Base-by-base conservation (phyloP, 768 basidiomycete species). In the Serendipita sp. region DNA sequence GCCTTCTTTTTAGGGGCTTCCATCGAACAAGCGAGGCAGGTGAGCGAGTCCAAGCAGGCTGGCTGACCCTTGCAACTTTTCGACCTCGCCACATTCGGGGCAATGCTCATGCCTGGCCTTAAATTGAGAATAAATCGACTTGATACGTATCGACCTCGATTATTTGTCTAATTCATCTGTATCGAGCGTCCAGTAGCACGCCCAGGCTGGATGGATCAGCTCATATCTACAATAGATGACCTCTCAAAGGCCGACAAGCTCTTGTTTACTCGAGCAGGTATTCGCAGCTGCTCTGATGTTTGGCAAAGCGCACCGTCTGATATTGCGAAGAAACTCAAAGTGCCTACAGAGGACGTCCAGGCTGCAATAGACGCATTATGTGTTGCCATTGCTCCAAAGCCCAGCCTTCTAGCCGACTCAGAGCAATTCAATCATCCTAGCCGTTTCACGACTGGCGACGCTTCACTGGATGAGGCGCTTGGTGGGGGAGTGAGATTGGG, bases 401-500 rank as follows among this genome's bases (percentile, higher is more conserved):
- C 80, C 9, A 70, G 66, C 20, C 67, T 69, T n/a, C 73, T 87
- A n/a, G 74, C 74, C 34, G 72, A 76, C 2, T 68, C 75, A 48
- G 66, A 64, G 31, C 64, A 68, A 62, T 62, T 69, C 2, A 70
- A 75, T 42, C 74, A 73, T 14, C 74, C 76, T 30, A 77, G 79
- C 58, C 75, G 72, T 61, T 81, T 88, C 67, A 82, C 88, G 0
- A 88, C 88, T 0, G 93, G 93, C 1, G 90, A 95, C 69, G 63
- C 70, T 1, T 68, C 74, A 20, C 75, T 97, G 16, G 91, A 97
- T 70, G 62, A 71, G 28, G 74, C 80, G 3, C 75, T 97, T 0
- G 87, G 86, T 4, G 92, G 92, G 13, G 93, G 93, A 2, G 76
- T 96, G 22, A 74, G 79, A 62, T 82, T 84, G 1, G 84, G 90